phyloP scores from a whole-genome alignment of 1,284 basidiomycete genomes.

The Porodaedalea pini region DNA sequence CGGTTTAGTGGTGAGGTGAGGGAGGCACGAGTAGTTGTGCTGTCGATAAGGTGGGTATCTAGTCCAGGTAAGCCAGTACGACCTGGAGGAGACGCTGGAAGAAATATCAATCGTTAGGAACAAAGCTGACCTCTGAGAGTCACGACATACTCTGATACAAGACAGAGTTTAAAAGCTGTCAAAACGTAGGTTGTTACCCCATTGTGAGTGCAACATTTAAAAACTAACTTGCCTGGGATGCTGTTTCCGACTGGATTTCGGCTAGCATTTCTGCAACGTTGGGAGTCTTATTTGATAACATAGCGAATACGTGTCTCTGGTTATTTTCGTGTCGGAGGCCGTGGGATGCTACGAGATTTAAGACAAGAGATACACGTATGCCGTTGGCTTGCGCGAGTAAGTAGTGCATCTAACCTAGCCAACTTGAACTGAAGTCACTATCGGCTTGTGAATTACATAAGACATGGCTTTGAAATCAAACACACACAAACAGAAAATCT shows the following conservation, averaged over 20 bases:
- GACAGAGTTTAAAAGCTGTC: constrained; percentile 37
- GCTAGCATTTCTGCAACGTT: constrained; percentile 11
- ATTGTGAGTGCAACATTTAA: background rate
- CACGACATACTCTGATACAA: constrained; percentile 30
- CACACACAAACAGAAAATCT: too few relatives aligned
- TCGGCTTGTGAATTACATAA: too few relatives aligned
- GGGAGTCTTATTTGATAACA: background rate
- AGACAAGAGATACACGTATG: too few relatives aligned
- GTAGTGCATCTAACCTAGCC: too few relatives aligned
- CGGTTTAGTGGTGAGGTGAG: constrained; percentile 36
- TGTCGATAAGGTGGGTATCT: constrained; percentile 31
- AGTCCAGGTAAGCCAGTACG: constrained; percentile 32
- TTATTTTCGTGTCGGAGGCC: too few relatives aligned
- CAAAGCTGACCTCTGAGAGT: background rate
- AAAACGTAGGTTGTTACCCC: background rate
- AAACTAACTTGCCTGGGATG: constrained; percentile 6
- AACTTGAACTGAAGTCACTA: too few relatives aligned
- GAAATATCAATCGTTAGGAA: constrained; percentile 4
- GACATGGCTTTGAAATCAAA: too few relatives aligned
- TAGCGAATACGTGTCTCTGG: background rate
- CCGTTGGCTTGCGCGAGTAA: too few relatives aligned
- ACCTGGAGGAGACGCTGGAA: constrained; percentile 28
- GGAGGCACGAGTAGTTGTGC: constrained; percentile 23
- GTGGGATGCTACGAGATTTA: too few relatives aligned
- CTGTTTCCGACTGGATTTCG: constrained; percentile 17